Evolutionary conservation across 805 yeast genomes (phyloP).

Genomic region (Spencermartinsiella europaea): DNA sequence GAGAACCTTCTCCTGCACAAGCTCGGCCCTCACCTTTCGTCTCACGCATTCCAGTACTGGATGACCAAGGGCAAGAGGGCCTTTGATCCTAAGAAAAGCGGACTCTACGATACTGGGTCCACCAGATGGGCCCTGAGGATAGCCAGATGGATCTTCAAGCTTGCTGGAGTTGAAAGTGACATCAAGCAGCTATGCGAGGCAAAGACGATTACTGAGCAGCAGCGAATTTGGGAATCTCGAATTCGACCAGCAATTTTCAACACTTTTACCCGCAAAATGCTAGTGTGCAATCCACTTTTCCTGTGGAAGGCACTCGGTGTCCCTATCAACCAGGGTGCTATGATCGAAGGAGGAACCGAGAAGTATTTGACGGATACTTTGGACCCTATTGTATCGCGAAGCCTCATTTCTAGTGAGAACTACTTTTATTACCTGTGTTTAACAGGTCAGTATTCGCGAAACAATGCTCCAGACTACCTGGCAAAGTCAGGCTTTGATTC

Average conservation of each 20-base stretch:
- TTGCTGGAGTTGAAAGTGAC: constrained; percentile 44
- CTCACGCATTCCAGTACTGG: constrained; percentile 82
- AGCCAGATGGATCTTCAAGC: constrained; percentile 53
- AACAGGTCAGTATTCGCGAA: constrained; percentile 52
- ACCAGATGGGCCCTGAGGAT: constrained; percentile 81
- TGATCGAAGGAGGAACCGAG: constrained; percentile 70
- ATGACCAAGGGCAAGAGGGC: constrained; percentile 54
- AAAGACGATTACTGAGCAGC: constrained; percentile 57
- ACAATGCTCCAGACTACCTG: constrained; percentile 73
- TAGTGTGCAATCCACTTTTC: constrained; percentile 79
- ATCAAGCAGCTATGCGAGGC: constrained; percentile 55
- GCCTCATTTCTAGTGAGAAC: constrained; percentile 63
- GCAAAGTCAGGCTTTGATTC: constrained; percentile 52
- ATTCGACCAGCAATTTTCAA: constrained; percentile 68
- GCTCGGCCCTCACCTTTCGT: constrained; percentile 66
- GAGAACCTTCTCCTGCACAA: constrained; percentile 47
- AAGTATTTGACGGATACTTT: constrained; percentile 71
- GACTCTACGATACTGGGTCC: constrained; percentile 71
- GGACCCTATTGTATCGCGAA: constrained; percentile 65
- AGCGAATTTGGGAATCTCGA: constrained; percentile 53
- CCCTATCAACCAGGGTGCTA: constrained; percentile 74
- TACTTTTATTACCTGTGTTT: constrained; percentile 72
- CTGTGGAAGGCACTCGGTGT: constrained; percentile 90
- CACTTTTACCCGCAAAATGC: constrained; percentile 58
- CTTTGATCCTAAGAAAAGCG: constrained; percentile 50